Evolutionary conservation across 257 asterid species (phyloP), one percentile per base, ranked within the genome.

Genomic region (Datura wrightii): DNA sequence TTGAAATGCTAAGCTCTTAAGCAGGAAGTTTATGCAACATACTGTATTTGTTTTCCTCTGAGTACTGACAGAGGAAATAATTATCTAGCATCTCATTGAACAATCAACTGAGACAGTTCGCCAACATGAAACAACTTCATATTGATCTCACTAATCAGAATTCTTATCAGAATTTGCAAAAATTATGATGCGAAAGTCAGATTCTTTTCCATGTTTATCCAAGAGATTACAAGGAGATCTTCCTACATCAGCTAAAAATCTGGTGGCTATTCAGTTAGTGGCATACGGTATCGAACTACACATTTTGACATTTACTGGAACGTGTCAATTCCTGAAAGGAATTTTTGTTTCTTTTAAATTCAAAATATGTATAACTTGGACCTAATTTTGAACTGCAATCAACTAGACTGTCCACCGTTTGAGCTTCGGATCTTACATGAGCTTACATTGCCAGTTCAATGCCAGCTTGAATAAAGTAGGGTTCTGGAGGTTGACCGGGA

Each of bases 191-290:
- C 19, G 36, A 74, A 76, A 7, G 14, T 76, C 37, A 0, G 79
- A 24, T 76, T 48, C 42, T 76, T 7, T 76, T 24, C 44, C 13
- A 76, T 76, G 24, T 74, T 24, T 24, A 48, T 74, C 60, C 44
- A 24, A 74, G 4, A 50, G 60, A 74, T 50, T 74, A 74, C 80
- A 48, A 46, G 59, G 59, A 74, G 44, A 76, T 76, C 48, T 78
- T 78, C 63, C 31, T 31, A 76, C 62, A 76, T 76, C 82, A 76
- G 8, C 46, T 31, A 76, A 74, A 74, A 76, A 5, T 46, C 63
- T 3, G 2, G 11, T 76, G 31, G 8, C 46, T 76, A 46, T 31
- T 69, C 14, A 69, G 36, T 41, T 39, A 69, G 82, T 78, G 48
- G 15, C 48, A 50, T 52, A 78, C 0, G 16, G 34, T 52, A 78